Evolutionary conservation across 139 green algal species (phyloP).

Genomic region (Asterochloris sp.): DNA sequence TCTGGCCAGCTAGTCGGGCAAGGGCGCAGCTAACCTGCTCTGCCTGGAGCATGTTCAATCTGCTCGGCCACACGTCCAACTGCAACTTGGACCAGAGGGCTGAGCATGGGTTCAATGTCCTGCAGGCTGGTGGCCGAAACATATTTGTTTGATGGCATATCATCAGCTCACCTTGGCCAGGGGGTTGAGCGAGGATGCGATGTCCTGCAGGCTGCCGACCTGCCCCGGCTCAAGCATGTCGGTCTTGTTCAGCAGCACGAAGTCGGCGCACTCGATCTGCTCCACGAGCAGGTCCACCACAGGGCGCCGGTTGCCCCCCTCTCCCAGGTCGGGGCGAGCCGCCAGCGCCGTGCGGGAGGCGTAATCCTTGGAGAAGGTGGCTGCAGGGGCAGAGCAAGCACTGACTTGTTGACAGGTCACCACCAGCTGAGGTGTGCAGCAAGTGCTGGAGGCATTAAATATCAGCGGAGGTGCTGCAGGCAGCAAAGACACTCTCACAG

Average conservation of each 20-base stretch:
- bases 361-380: slow-evolving; percentile 80
- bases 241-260: slow-evolving; percentile 90
- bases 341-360: slow-evolving; percentile 50
- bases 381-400: neutral
- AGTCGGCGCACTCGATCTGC: slow-evolving; percentile 84
- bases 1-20: too few relatives aligned
- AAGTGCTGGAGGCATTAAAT: too few relatives aligned
- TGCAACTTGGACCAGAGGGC: too few relatives aligned
- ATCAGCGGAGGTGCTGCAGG: too few relatives aligned
- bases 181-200: slow-evolving; percentile 80
- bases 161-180: slow-evolving; percentile 48
- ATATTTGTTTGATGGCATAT: neutral
- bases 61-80: too few relatives aligned
- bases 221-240: slow-evolving; percentile 55
- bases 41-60: too few relatives aligned
- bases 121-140: too few relatives aligned
- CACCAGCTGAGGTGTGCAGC: too few relatives aligned
- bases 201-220: slow-evolving; percentile 54
- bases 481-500: too few relatives aligned
- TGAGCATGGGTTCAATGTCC: too few relatives aligned
- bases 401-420: too few relatives aligned
- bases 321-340: slow-evolving; percentile 81
- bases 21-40: too few relatives aligned
- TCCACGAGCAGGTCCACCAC: slow-evolving; percentile 93
- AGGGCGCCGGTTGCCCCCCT: slow-evolving; percentile 75